Evolutionary conservation across 1,139 yeast species (phyloP), one percentile per base, ranked within the genome.

Genomic region (Hyphopichia fennica): DNA sequence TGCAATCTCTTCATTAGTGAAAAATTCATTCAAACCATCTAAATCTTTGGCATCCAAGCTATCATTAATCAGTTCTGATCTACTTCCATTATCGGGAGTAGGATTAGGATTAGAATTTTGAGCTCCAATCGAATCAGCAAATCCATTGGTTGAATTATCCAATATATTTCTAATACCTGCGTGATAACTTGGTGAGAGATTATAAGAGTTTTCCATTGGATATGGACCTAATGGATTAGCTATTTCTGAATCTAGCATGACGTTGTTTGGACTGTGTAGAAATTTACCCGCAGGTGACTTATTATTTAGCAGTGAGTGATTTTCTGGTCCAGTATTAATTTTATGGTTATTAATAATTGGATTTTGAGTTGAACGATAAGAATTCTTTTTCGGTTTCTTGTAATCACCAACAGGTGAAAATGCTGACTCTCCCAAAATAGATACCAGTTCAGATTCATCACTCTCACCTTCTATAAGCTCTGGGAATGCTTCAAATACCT

Each of bases 401-500:
- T n/a, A n/a, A n/a, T n/a, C n/a, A n/a, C n/a, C n/a, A n/a, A n/a
- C n/a, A n/a, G 25, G 10, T 27, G 32, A 5, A 17, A 31, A 31
- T 7, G 34, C 16, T 3, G 34, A 31, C 3, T 7, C 20, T 10
- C 34, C 34, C 4, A 31, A 25, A n/a, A 25, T 11, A 10, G 28
- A 17, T n/a, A 31, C 13, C 11, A 20, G 15, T 11, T 8, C n/a
- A 6, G 10, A 3, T 8, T 20, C 8, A 13, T 33, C 14, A 20
- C 3, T 22, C 7, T 16, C 6, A 11, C 14, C 16, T 20, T 33
- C 20, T 3, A 17, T 10, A 10, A 67, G 40, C 14, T 63, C 66
- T 0, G 75, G 74, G 44, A 54, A 62, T 9, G 48, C 36, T 15
- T 30, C 39, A 34, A 56, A 45, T 8, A 57, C 53, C 27, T 49